Percentiles rank a stretch among this genome's conserved stretches.
phyloP scores from a whole-genome alignment of 23 red algal genomes.

The Pyropia yezoensis region DNA sequence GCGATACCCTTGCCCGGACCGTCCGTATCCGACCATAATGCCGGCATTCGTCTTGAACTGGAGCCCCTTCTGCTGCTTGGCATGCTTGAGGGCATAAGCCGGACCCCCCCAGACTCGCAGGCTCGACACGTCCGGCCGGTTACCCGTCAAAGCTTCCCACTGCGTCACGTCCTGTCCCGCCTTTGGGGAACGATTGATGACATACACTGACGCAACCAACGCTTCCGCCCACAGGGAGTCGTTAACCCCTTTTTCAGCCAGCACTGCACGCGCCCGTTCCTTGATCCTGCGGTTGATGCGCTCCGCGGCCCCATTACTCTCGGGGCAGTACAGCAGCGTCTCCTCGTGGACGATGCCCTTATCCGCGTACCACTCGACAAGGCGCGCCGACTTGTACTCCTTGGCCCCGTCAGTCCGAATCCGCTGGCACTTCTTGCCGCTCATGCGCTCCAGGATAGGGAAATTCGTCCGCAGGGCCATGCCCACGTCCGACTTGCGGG shows the following conservation, averaged over 20 bases:
- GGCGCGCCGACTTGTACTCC: neutral
- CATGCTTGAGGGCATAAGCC: slow-evolving; percentile 1
- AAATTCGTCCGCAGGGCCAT: no score
- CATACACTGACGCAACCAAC: slow-evolving; percentile 2
- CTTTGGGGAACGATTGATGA: slow-evolving; percentile 4
- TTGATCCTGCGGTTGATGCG: slow-evolving; percentile 19
- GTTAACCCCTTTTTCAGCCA: neutral
- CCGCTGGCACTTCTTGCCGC: neutral
- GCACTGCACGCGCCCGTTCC: slow-evolving; percentile 16
- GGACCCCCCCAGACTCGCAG: neutral
- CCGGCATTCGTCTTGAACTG: neutral
- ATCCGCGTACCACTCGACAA: slow-evolving; percentile 9
- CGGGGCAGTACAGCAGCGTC: slow-evolving; percentile 8
- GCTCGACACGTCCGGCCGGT: slow-evolving; percentile 4
- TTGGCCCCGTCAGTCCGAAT: slow-evolving; percentile 6
- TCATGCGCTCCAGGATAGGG: neutral
- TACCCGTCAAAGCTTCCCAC: slow-evolving; percentile 6
- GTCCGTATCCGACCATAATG: slow-evolving; percentile 4
- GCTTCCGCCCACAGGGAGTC: slow-evolving; percentile 26
- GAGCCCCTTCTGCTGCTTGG: slow-evolving; percentile 4
- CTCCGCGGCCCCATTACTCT: slow-evolving; percentile 29
- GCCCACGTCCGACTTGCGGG: no score
- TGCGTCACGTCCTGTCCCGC: slow-evolving; percentile 5
- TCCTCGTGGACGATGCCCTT: slow-evolving; percentile 18
- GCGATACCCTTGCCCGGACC: neutral